These are phyloP conservation scores for Thalassiosira livingstoniorum DNA, from an alignment of 352 stramenopile species.

Conservation along the genomic window DNA sequence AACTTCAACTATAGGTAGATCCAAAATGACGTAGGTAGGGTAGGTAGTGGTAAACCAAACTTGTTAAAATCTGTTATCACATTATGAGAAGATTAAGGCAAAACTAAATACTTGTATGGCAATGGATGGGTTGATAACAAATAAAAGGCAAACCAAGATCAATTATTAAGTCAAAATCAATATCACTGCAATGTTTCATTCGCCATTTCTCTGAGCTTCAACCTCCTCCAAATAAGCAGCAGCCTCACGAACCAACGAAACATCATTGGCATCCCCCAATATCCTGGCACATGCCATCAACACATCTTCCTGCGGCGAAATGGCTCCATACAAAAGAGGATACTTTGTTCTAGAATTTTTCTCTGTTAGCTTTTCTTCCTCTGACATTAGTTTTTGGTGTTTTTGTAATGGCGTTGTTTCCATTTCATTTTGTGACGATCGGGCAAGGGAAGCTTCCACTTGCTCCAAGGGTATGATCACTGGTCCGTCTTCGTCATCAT, in stretches of 20 bases:
- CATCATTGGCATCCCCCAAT: constrained; percentile 76
- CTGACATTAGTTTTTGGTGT: not conserved
- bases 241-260: constrained; percentile 82
- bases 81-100: not conserved
- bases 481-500: constrained; percentile 71
- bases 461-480: constrained; percentile 71
- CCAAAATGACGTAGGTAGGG: not conserved
- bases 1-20: no score
- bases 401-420: constrained; percentile 7
- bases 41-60: not conserved
- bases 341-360: constrained; percentile 50
- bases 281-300: constrained; percentile 82
- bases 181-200: not conserved
- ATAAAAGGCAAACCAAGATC: not conserved
- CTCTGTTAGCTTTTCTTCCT: not conserved
- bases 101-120: not conserved
- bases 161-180: not conserved
- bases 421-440: constrained; percentile 40
- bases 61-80: not conserved
- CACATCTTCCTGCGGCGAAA: constrained; percentile 75
- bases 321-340: constrained; percentile 76
- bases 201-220: constrained; percentile 48
- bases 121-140: no score
- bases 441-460: constrained; percentile 66
- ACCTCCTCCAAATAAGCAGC: constrained; percentile 79